Base-by-base conservation (phyloP, 2,329 filamentous ascomycete genomes). In the Phaeosphaeriaceae sp. region DNA sequence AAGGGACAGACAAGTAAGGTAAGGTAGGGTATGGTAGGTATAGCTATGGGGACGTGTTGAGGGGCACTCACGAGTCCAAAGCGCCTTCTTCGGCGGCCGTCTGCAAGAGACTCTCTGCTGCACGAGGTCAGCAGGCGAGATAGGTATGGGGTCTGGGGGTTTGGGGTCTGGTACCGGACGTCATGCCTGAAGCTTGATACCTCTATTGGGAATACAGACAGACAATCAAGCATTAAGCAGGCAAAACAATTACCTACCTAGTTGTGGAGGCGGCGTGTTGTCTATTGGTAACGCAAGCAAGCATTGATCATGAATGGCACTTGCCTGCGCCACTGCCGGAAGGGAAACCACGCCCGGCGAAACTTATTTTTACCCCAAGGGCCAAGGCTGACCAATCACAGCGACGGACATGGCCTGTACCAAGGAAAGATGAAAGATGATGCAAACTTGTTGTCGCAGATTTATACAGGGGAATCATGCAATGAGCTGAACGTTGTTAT, bases 51-150 rank as follows among this genome's bases (percentile, higher is more conserved):
- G n/a, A n/a, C n/a, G n/a, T n/a, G n/a, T n/a, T n/a, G n/a, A n/a
- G 52, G 55, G 44, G 54, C 45, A 67, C 81, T 60, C 77, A 86
- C 83, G 80, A 75, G 58, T 85, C 81, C 61, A 86, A 79, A 42
- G 78, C 75, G 62, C 83, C 83, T 69, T 84, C 80, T 64, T 78
- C 77, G 66, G 83, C 83, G 57, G 81, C 82, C 49, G 74, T 68
- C 61, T 82, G 78, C 36, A 87, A 77, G 42, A 83, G 71, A 56
- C 78, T 75, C 61, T 85, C 81, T 62, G 63, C 69, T 71, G 51
- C 18, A 30, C 20, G 36, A 33, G 23, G 52, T 44, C 20, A 20
- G 37, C 8, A 32, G 6, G 23, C 23, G 23, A 26, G 23, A 11
- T 11, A 7, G 11, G 23, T 11, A 26, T n/a, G n/a, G n/a, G n/a